Base-by-base conservation (phyloP, 2,329 filamentous ascomycete genomes). In the Aspergillus sp. region DNA sequence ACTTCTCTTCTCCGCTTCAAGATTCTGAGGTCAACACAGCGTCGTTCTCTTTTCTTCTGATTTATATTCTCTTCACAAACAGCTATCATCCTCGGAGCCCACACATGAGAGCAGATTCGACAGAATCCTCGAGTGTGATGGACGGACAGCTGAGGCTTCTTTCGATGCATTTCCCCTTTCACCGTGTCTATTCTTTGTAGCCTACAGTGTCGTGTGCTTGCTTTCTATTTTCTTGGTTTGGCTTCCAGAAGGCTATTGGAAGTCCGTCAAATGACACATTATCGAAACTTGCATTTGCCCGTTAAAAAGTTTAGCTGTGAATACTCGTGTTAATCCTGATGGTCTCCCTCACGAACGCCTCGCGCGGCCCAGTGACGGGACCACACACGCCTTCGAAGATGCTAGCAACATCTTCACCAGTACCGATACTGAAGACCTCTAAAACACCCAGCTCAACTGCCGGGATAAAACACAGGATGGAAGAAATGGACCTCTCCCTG, bases 401-500 rank as follows among this genome's bases (percentile, higher is more conserved):
- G 75, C 64, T 71, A 15, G 64, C 66, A 30, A 61, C 70, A 22
- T 73, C 75, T 4, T 72, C 73, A 30, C 73, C 73, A 52, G 69
- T 72, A 34, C 73, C 76, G 31, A 79, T 77, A 46, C 65, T 77
- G 48, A 79, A 79, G 61, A 70, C 70, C 34, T 70, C 76, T 41
- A 78, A 77, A 52, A 61, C 64, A 7, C 57, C 62, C 7, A 62
- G 67, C 3, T 62, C 69, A 13, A 64, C 61, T 2, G 59, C 68
- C 7, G 74, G 71, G 38, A 66, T 69, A 17, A 79, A 79, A 66
- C 76, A 77, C 65, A 78, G 74, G 57, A 73, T 74, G 67, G 69
- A 76, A 19, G 75, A 77, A 22, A 63, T 75, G 55, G 71, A 76
- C 56, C 64, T 77, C 25, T 69, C 70, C 15, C 71, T 75, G 19